Conservation (phyloP, 352 stramenopile species). For the Phytophthora cactorum region DNA sequence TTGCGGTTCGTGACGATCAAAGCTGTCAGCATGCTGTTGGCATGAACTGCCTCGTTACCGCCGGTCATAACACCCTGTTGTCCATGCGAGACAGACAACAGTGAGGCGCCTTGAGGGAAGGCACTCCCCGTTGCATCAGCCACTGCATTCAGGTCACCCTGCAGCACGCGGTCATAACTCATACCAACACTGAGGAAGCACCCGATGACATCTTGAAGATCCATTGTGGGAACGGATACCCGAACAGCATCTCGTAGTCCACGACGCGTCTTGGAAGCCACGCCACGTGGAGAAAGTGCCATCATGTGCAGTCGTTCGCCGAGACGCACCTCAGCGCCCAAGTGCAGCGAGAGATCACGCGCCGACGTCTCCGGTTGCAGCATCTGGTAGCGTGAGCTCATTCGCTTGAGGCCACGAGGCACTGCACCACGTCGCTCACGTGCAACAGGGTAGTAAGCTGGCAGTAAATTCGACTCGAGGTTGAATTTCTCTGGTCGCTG, state of each 20-base stretch:
- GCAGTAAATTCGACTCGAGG: conserved; percentile 65
- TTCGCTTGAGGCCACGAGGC: conserved; percentile 43
- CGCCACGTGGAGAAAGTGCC: conserved; percentile 60
- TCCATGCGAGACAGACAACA: conserved; percentile 68
- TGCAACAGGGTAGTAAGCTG: conserved; percentile 78
- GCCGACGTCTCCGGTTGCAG: conserved; percentile 71
- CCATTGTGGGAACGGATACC: conserved; percentile 59
- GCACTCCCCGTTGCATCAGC: conserved; percentile 56
- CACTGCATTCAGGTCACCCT: conserved; percentile 64
- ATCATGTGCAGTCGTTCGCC: conserved; percentile 82
- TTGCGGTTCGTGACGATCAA: conserved; percentile 85
- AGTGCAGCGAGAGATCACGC: conserved; percentile 54
- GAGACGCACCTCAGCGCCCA: conserved; percentile 60
- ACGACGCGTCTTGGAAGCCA: conserved; percentile 53
- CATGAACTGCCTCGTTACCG: conserved; percentile 62
- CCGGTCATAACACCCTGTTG: conserved; percentile 76
- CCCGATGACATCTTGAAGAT: conserved; percentile 67
- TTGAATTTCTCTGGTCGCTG: conserved; percentile 69
- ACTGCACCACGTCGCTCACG: conserved; percentile 50
- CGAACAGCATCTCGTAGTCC: conserved; percentile 65
- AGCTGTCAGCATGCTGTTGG: conserved; percentile 81
- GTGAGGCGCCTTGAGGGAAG: conserved; percentile 61
- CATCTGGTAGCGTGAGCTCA: conserved; percentile 65
- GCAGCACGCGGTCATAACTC: conserved; percentile 76
- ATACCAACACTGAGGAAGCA: conserved; percentile 70